Conservation (phyloP, 2,329 filamentous ascomycete species). For the Apiospora aurea region DNA sequence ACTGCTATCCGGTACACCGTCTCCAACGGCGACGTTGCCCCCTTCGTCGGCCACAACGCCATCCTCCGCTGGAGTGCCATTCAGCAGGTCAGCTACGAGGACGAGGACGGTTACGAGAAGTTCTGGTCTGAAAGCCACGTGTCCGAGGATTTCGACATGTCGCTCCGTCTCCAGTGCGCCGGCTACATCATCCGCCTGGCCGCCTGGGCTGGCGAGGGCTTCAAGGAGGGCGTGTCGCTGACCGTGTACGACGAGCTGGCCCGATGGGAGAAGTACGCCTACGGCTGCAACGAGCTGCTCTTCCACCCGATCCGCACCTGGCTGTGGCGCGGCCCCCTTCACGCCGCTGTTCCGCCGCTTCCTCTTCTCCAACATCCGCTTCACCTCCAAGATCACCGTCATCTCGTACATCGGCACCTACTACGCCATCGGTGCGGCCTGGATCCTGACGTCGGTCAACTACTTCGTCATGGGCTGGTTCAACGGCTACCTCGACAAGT, state of each 20-base stretch:
- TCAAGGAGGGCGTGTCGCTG: slow-evolving; percentile 76
- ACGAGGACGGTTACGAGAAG: slow-evolving; percentile 66
- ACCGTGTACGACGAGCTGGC: slow-evolving; percentile 77
- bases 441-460: slow-evolving; percentile 72
- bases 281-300: slow-evolving; percentile 74
- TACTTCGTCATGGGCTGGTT: slow-evolving; percentile 78
- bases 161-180: slow-evolving; percentile 72
- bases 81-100: slow-evolving; percentile 62
- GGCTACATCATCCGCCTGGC: slow-evolving; percentile 74
- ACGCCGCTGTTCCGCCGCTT: slow-evolving; percentile 70
- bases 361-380: slow-evolving; percentile 65
- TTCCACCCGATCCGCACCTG: slow-evolving; percentile 72
- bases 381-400: slow-evolving; percentile 75
- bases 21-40: slow-evolving; percentile 74
- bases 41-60: slow-evolving; percentile 81
- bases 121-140: slow-evolving; percentile 81
- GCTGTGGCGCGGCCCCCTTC: slow-evolving; percentile 68
- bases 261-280: slow-evolving; percentile 78
- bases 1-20: slow-evolving; percentile 75
- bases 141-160: slow-evolving; percentile 81
- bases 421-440: slow-evolving; percentile 73
- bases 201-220: slow-evolving; percentile 72
- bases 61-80: slow-evolving; percentile 74
- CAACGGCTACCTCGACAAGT: slow-evolving; percentile 70
- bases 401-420: slow-evolving; percentile 66